These are phyloP conservation scores for Ilex aquifolium DNA, from an alignment of 257 asterid species.

Conservation along the genomic window DNA sequence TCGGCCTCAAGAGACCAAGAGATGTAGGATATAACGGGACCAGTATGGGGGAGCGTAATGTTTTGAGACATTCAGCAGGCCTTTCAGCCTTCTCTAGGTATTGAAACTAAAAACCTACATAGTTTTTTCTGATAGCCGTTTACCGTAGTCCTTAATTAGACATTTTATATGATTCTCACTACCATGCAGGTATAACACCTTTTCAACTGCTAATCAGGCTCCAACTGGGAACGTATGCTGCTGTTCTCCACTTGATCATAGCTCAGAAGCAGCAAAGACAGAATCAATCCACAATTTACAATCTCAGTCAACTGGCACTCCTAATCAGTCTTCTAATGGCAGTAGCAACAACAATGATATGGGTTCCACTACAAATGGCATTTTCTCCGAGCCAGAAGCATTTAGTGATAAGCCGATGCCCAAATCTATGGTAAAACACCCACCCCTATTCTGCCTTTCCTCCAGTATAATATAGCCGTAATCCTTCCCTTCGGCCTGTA, in stretches of 20 bases:
- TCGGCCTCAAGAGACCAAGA: conserved; percentile 29
- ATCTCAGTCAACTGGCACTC: conserved; percentile 33
- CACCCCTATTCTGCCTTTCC: conserved; percentile 28
- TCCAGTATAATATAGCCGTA: conserved; percentile 26
- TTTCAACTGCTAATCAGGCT: conserved; percentile 30
- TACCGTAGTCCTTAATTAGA: not conserved
- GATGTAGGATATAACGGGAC: conserved; percentile 26
- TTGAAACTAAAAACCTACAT: not conserved
- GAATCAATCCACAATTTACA: conserved; percentile 29
- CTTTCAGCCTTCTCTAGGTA: conserved; percentile 52
- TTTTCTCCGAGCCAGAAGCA: conserved; percentile 24
- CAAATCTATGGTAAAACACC: conserved; percentile 15
- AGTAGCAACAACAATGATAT: conserved; percentile 42
- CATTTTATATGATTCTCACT: not conserved
- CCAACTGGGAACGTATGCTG: conserved; percentile 40
- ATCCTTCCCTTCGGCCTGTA: conserved; percentile 20
- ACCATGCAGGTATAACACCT: conserved; percentile 33
- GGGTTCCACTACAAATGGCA: conserved; percentile 49
- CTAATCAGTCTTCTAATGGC: conserved; percentile 40
- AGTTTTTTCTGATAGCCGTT: no score
- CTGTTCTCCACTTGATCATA: conserved; percentile 39
- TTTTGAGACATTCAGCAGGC: conserved; percentile 42
- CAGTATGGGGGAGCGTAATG: conserved; percentile 32
- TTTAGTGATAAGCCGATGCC: conserved; percentile 14
- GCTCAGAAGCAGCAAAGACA: conserved; percentile 36